Conservation (phyloP, 768 basidiomycete genomes). For the Psilocybe tampanensis region DNA sequence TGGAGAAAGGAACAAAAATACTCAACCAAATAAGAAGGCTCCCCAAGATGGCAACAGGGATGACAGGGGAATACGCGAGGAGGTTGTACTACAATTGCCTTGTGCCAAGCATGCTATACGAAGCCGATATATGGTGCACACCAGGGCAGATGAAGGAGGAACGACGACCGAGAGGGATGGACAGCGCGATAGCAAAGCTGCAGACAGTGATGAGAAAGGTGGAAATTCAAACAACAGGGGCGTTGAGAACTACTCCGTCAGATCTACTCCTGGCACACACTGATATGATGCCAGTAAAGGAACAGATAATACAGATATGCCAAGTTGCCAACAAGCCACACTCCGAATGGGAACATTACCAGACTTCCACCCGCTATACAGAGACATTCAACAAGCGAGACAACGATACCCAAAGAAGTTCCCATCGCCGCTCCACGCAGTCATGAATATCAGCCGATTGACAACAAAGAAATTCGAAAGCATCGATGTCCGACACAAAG, state of each 20-base stretch:
- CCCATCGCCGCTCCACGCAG: too few species aligned
- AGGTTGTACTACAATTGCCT: conserved; percentile 27
- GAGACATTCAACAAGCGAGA: too few species aligned
- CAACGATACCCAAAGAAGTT: too few species aligned
- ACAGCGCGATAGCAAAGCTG: too few species aligned
- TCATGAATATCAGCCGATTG: too few species aligned
- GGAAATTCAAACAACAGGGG: neutral
- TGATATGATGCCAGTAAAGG: too few species aligned
- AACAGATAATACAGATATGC: too few species aligned
- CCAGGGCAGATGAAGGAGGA: neutral
- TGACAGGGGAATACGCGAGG: conserved; percentile 13
- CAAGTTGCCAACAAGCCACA: too few species aligned
- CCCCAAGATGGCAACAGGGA: conserved; percentile 20
- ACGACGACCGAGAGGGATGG: conserved; percentile 1
- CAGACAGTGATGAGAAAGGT: conserved; percentile 6
- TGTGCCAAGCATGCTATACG: conserved; percentile 33
- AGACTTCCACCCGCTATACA: too few species aligned
- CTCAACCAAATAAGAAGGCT: conserved; percentile 21
- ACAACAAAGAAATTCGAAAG: too few species aligned
- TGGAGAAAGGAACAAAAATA: conserved; percentile 25
- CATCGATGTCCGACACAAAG: too few species aligned
- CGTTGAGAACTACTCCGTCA: neutral
- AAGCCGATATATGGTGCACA: conserved; percentile 27
- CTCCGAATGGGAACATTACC: too few species aligned
- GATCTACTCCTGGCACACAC: neutral